Conservation (phyloP, 148 eudicot species). For the Fagopyrum homotropicum region DNA sequence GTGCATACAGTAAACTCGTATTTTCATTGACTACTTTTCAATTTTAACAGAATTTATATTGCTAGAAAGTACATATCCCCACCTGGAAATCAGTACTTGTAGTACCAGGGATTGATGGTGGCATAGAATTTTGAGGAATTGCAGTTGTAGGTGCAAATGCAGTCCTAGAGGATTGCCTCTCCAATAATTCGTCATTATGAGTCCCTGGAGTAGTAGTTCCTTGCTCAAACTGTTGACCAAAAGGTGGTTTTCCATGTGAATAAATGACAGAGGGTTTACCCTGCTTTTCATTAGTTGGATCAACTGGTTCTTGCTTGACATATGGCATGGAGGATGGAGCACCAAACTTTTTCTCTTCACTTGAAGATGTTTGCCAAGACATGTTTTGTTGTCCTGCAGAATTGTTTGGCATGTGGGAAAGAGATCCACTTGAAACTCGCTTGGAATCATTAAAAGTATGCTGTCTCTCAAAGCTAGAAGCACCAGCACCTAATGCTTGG, state of each 20-base stretch:
- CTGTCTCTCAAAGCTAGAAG: conserved; percentile 41
- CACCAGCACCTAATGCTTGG: conserved; percentile 35
- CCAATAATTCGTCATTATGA: conserved; percentile 40
- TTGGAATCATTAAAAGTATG: conserved; percentile 35
- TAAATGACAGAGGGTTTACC: conserved; percentile 32
- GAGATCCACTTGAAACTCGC: conserved; percentile 34
- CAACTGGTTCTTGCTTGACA: conserved; percentile 64
- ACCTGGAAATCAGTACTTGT: conserved; percentile 43
- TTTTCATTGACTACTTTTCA: neutral
- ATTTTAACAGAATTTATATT: neutral
- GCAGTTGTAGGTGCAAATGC: conserved; percentile 32
- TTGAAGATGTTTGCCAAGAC: conserved; percentile 43
- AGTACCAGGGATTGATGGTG: conserved; percentile 29
- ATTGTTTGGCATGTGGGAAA: conserved; percentile 30
- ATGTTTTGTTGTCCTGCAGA: conserved; percentile 30
- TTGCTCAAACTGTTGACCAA: conserved; percentile 35
- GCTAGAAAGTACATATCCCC: conserved; percentile 10
- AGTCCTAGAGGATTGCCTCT: conserved; percentile 45
- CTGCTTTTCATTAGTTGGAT: conserved; percentile 52
- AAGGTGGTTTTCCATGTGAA: conserved; percentile 34
- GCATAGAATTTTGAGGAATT: conserved; percentile 24
- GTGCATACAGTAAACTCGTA: neutral
- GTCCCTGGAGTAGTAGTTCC: conserved; percentile 38
- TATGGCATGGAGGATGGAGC: conserved; percentile 34
- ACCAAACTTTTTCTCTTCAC: conserved; percentile 42